Evolutionary conservation across 2,329 filamentous ascomycete species (phyloP), one percentile per base, ranked within the genome.

Genomic region (Pestalotiopsis sp.): DNA sequence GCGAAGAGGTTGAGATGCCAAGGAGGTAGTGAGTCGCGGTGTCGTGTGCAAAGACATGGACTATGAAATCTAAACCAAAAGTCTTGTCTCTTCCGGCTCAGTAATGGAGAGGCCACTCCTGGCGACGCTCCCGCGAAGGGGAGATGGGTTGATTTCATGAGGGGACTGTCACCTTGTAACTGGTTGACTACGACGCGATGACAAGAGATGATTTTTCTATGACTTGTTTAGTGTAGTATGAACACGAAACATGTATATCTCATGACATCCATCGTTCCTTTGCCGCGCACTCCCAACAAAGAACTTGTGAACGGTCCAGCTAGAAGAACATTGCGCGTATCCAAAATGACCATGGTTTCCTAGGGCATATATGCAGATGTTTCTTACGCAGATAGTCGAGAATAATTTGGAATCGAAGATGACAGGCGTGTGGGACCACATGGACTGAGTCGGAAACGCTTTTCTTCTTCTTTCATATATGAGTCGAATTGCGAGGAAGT

Each of bases 1-100:
- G 61, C 39, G 38, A 64, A 24, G 61, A 64, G 61, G 13, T 30
- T 22, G 61, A 64, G 40, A 64, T 64, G 44, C 61, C 61, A 1
- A 52, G 44, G 17, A 52, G 44, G n/a, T 52, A 52, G 17, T 52
- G 17, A n/a, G 1, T 4, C 26, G 4, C 4, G 26, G 5, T 26
- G 26, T 26, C 26, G 26, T 26, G 39, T 44, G 39, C 14, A n/a
- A 17, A 13, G 17, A 52, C 3, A 17, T 35, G 30, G 30, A 35
- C 2, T 35, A 35, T 1, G 2, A 35, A 2, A 35, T 35, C 30
- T 9, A 9, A 35, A 9, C 30, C 44, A 7, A 52, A 9, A 52
- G n/a, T 20, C 5, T 20, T 20, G 7, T 9, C 44, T 52, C 20
- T 52, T 22, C 14, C 9, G 6, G 17, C 5, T n/a, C 17, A 14